A percentile compares a stretch with the other conserved stretches of the same genome.
Evolutionary conservation across 192 early-diverging fungal species (phyloP).

Genomic region (Entomortierella chlamydospora): DNA sequence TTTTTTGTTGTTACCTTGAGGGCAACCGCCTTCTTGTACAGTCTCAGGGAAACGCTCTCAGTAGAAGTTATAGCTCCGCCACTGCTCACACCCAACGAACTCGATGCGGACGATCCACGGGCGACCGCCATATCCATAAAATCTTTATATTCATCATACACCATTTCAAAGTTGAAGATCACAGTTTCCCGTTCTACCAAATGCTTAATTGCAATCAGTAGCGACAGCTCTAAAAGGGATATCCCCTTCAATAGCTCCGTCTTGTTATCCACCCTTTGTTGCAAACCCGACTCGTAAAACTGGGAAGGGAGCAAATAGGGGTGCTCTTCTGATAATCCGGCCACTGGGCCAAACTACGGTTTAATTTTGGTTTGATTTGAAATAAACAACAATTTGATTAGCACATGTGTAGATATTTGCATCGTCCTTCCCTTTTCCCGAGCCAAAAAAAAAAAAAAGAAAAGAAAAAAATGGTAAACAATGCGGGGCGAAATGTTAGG

Average conservation of each 20-base stretch:
- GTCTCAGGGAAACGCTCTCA: constrained; percentile 69
- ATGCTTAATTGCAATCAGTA: constrained; percentile 84
- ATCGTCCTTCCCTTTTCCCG: too few relatives aligned
- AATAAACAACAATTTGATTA: not conserved
- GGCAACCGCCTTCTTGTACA: constrained; percentile 83
- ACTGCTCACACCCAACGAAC: constrained; percentile 36
- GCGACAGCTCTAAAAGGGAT: constrained; percentile 82
- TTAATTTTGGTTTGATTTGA: not conserved
- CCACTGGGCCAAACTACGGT: constrained; percentile 60
- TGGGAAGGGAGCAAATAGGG: constrained; percentile 55
- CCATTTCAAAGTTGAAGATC: constrained; percentile 94
- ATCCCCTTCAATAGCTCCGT: constrained; percentile 71
- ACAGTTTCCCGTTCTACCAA: constrained; percentile 71
- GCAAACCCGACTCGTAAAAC: constrained; percentile 54
- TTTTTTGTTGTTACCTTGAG: constrained; percentile 71
- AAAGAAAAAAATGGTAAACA: not conserved
- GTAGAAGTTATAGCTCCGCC: constrained; percentile 22
- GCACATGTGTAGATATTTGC: too few relatives aligned
- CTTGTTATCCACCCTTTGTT: constrained; percentile 63
- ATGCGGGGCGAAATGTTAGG: too few relatives aligned
- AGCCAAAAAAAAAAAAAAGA: not conserved
- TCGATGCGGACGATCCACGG: constrained; percentile 50
- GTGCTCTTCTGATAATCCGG: constrained; percentile 25
- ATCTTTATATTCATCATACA: constrained; percentile 91
- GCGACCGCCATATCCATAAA: constrained; percentile 74